Evolutionary conservation across 2,329 filamentous ascomycete species (phyloP).

Genomic region (Colletotrichum sp.): DNA sequence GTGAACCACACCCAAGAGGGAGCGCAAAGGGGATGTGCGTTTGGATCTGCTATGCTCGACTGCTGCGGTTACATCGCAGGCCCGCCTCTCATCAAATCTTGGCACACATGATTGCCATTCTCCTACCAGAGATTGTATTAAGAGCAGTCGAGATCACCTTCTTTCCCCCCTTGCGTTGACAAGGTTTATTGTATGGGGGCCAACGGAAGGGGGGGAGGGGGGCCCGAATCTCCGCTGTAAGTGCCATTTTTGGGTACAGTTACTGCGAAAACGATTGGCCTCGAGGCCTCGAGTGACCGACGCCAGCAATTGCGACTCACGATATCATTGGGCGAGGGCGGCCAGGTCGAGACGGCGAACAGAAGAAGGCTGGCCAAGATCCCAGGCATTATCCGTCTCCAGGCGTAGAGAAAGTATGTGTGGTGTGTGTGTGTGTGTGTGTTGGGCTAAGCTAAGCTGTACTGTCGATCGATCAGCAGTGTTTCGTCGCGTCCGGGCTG

Average conservation of each 20-base stretch:
- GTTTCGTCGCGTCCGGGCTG: slow-evolving; percentile 21
- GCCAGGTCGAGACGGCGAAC: not conserved
- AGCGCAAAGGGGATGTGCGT: not conserved
- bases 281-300: not conserved
- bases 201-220: not conserved
- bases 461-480: slow-evolving; percentile 19
- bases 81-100: not conserved
- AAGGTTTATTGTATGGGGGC: not conserved
- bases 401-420: not conserved
- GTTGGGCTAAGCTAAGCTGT: not conserved
- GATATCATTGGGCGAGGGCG: not conserved
- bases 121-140: not conserved
- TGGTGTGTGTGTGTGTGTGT: not conserved
- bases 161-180: not conserved
- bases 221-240: not conserved
- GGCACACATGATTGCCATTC: slow-evolving; percentile 9
- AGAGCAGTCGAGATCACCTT: not conserved
- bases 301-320: not conserved
- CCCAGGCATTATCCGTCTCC: not conserved
- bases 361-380: not conserved
- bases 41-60: not conserved
- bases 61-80: not conserved
- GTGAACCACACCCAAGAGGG: not conserved
- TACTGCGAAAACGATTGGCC: not conserved
- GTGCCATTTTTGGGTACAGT: not conserved